Conservation (phyloP, 2,329 filamentous ascomycete species). For the Hypoxylon sp. region DNA sequence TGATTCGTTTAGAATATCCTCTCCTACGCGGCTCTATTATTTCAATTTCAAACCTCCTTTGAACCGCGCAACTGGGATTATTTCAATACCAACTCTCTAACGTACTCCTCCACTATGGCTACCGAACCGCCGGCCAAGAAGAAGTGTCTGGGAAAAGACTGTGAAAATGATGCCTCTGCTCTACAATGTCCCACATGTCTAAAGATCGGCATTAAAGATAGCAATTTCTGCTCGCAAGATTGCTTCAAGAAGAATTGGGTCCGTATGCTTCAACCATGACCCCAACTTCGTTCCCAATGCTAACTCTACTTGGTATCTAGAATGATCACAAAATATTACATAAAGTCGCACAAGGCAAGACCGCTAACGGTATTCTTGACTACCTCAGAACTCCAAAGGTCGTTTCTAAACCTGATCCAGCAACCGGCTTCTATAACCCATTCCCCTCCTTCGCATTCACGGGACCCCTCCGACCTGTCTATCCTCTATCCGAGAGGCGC, state of each 20-base stretch:
- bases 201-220: constrained; percentile 88
- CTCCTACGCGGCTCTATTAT: not conserved
- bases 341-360: constrained; percentile 72
- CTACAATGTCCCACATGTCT: constrained; percentile 96
- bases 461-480: constrained; percentile 86
- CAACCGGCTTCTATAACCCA: constrained; percentile 90
- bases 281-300: constrained; percentile 16
- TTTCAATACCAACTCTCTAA: not conserved
- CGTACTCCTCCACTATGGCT: constrained; percentile 57
- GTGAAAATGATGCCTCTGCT: constrained; percentile 85
- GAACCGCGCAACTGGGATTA: constrained; percentile 15
- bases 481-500: constrained; percentile 81
- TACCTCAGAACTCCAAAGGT: constrained; percentile 82
- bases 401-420: constrained; percentile 92
- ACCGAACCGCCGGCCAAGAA: constrained; percentile 69
- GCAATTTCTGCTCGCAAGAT: constrained; percentile 97
- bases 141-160: constrained; percentile 86
- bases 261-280: constrained; percentile 56
- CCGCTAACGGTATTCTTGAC: constrained; percentile 78
- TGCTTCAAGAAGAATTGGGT: constrained; percentile 99
- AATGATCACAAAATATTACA: constrained; percentile 85
- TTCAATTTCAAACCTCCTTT: not conserved
- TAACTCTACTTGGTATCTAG: constrained; percentile 61
- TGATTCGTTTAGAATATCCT: not conserved
- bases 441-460: constrained; percentile 90